Evolutionary conservation across 164 flowering plant species (phyloP).

Genomic region (Annona squamosa): DNA sequence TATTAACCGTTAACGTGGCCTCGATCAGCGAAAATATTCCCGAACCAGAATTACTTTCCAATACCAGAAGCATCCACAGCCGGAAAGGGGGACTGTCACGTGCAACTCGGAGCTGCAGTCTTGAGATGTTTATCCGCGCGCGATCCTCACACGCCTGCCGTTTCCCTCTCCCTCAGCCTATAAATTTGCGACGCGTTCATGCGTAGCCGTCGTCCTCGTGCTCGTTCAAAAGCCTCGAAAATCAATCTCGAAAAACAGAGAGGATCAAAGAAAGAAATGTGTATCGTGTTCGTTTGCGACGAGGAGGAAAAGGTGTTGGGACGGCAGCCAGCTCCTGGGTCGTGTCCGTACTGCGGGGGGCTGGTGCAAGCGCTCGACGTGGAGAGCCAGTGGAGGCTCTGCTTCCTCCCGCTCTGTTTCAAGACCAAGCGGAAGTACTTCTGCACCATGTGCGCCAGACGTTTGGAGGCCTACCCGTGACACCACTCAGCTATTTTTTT

Average conservation of each 20-base stretch:
- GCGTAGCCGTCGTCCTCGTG: background rate
- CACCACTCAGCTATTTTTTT: background rate
- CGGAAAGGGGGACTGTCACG: no score
- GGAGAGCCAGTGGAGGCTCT: constrained; percentile 62
- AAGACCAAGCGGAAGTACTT: constrained; percentile 49
- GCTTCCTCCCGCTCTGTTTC: constrained; percentile 59
- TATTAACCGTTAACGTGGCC: no score
- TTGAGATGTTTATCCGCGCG: background rate
- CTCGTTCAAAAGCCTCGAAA: background rate
- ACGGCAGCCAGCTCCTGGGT: constrained; percentile 61
- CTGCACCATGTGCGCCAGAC: constrained; percentile 55
- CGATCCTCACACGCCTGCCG: background rate
- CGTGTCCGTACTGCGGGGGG: constrained; percentile 86
- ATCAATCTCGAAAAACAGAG: background rate
- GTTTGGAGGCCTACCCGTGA: constrained; percentile 28
- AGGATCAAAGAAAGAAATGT: constrained; percentile 33
- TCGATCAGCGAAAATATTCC: no score
- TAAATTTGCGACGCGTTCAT: background rate
- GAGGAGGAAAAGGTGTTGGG: constrained; percentile 60
- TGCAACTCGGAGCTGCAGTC: no score
- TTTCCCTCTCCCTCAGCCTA: background rate
- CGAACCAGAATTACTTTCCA: no score
- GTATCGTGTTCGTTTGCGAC: constrained; percentile 74
- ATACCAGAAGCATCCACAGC: no score
- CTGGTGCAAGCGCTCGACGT: constrained; percentile 62